These are phyloP conservation scores for Hansenula sp. DNA, from an alignment of 1,139 yeast species.

Conservation along the genomic window DNA sequence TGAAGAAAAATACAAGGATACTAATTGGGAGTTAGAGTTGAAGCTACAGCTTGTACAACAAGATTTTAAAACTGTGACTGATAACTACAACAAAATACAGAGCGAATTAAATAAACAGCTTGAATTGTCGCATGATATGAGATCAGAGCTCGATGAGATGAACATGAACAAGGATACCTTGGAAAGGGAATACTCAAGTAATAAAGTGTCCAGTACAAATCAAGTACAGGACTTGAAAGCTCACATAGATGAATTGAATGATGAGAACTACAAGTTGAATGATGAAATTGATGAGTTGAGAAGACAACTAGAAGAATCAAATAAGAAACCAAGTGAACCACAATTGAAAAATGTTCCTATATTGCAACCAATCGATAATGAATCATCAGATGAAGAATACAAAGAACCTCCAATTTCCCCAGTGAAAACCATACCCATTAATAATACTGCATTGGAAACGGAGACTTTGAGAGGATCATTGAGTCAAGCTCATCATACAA, in stretches of 20 bases:
- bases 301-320: slow-evolving; percentile 15
- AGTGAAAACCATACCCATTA: slow-evolving; percentile 39
- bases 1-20: slow-evolving; percentile 55
- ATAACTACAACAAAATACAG: slow-evolving; percentile 31
- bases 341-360: slow-evolving; percentile 15
- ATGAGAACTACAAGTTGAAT: slow-evolving; percentile 57
- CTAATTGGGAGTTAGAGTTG: slow-evolving; percentile 76
- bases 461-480: slow-evolving; percentile 68
- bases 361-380: slow-evolving; percentile 18
- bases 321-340: slow-evolving; percentile 8
- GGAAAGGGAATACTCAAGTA: slow-evolving; percentile 32
- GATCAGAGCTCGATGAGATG: slow-evolving; percentile 47
- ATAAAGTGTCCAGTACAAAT: slow-evolving; percentile 30
- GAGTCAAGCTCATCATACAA: slow-evolving; percentile 59
- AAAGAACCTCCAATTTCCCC: slow-evolving; percentile 33
- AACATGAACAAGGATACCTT: slow-evolving; percentile 37
- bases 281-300: slow-evolving; percentile 34
- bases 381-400: slow-evolving; percentile 24
- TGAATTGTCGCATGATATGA: slow-evolving; percentile 26
- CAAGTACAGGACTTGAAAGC: slow-evolving; percentile 45
- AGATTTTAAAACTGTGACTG: slow-evolving; percentile 30
- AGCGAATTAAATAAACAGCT: slow-evolving; percentile 27
- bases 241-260: slow-evolving; percentile 53
- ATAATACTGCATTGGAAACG: slow-evolving; percentile 52
- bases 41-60: slow-evolving; percentile 48